A percentile compares a stretch with the other conserved stretches of the same genome.
Evolutionary conservation across 1,284 basidiomycete species (phyloP).

Genomic region (Psilocybe mexicana): DNA sequence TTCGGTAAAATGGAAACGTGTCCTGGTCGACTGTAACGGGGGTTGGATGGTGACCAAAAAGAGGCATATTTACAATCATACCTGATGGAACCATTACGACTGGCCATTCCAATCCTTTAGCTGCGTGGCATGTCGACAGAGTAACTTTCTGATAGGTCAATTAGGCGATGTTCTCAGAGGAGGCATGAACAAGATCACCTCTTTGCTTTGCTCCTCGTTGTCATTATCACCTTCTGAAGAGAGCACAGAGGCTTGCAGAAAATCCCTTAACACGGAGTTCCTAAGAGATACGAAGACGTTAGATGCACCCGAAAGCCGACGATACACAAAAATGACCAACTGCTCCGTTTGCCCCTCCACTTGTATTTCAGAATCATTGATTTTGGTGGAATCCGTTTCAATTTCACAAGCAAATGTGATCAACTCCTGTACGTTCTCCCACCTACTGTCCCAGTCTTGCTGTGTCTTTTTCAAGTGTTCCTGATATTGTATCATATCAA

Average conservation of each 20-base stretch:
- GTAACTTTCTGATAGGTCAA: constrained; percentile 69
- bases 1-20: constrained; percentile 78
- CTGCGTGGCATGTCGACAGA: constrained; percentile 86
- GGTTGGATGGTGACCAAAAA: constrained; percentile 1
- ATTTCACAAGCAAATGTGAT: constrained; percentile 69
- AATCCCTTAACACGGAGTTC: constrained; percentile 70
- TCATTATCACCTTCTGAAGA: constrained; percentile 78
- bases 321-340: constrained; percentile 10
- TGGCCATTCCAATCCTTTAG: constrained; percentile 93
- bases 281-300: not conserved
- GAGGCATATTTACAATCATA: constrained; percentile 26
- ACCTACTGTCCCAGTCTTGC: constrained; percentile 73
- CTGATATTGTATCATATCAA: constrained; percentile 68
- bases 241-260: constrained; percentile 84
- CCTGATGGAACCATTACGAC: constrained; percentile 80
- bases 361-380: constrained; percentile 16
- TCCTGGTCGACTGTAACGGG: constrained; percentile 64
- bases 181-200: constrained; percentile 37
- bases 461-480: constrained; percentile 72
- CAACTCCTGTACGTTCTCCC: constrained; percentile 89
- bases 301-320: not conserved
- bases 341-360: constrained; percentile 12
- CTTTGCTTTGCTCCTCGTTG: constrained; percentile 57
- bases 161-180: not conserved
- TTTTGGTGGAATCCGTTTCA: constrained; percentile 28